These are phyloP conservation scores for Rhodotorula glutinis DNA, from an alignment of 1,284 basidiomycete genomes.

Conservation along the genomic window DNA sequence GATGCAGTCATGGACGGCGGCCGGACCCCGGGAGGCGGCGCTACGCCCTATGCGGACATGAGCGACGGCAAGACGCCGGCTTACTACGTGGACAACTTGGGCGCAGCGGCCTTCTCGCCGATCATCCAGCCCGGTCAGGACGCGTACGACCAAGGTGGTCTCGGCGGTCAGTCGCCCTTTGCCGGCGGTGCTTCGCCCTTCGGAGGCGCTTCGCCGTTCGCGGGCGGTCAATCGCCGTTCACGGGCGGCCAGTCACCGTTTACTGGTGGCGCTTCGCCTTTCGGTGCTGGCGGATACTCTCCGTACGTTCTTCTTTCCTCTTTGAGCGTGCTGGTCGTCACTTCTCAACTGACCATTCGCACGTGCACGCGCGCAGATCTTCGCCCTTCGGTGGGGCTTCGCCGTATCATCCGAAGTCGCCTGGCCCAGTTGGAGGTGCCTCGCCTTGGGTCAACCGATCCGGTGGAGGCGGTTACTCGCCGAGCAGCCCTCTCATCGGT, in stretches of 20 bases:
- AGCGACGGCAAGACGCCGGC: conserved; percentile 43
- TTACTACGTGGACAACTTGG: conserved; percentile 16
- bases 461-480: conserved; percentile 57
- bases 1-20: conserved; percentile 66
- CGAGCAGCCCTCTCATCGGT: conserved; percentile 55
- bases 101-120: conserved; percentile 81
- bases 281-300: conserved; percentile 3
- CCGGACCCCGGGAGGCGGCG: conserved; percentile 74
- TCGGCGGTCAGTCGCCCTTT: conserved; percentile 66
- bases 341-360: background rate
- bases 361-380: background rate
- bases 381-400: conserved; percentile 22
- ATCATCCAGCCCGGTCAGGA: conserved; percentile 84
- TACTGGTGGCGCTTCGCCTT: background rate
- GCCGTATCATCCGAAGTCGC: conserved; percentile 30
- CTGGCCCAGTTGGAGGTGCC: conserved; percentile 37
- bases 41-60: conserved; percentile 70
- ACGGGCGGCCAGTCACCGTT: conserved; percentile 14
- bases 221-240: conserved; percentile 66
- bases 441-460: conserved; percentile 46
- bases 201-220: conserved; percentile 14
- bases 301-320: background rate
- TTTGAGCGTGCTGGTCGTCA: rapidly evolving
- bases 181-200: conserved; percentile 11
- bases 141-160: conserved; percentile 60